phyloP scores from a whole-genome alignment of 1,139 yeast genomes.

The Scheffersomyces cryptocercus region DNA sequence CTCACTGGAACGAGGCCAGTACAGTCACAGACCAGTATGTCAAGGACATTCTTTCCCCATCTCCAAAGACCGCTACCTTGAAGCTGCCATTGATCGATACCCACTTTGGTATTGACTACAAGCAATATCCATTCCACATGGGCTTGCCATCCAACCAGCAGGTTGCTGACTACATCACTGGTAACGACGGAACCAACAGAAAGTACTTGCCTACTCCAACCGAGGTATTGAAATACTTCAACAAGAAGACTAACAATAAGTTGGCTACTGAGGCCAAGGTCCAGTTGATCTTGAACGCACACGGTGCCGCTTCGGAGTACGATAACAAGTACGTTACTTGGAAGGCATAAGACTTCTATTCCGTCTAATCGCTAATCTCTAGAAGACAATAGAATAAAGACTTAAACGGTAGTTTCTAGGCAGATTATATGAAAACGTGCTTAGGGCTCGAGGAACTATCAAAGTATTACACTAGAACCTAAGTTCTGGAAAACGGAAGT shows the following conservation, averaged over 20 bases:
- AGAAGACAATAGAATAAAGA: too few relatives aligned
- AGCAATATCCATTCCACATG: slow-evolving; percentile 69
- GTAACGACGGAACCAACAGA: slow-evolving; percentile 62
- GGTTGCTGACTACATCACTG: slow-evolving; percentile 60
- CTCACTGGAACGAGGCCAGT: slow-evolving; percentile 49
- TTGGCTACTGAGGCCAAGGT: slow-evolving; percentile 65
- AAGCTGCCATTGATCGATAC: slow-evolving; percentile 42
- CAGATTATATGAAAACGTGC: too few relatives aligned
- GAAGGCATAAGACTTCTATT: slow-evolving; percentile 27
- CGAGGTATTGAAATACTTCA: slow-evolving; percentile 67
- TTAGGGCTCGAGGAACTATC: too few relatives aligned
- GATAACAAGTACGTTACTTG: slow-evolving; percentile 64
- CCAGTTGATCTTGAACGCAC: slow-evolving; percentile 54
- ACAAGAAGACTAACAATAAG: slow-evolving; percentile 49
- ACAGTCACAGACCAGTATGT: slow-evolving; percentile 23
- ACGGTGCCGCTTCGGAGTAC: slow-evolving; percentile 58
- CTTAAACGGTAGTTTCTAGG: too few relatives aligned
- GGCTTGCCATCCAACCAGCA: slow-evolving; percentile 76
- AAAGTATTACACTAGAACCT: too few relatives aligned
- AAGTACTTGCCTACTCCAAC: slow-evolving; percentile 65
- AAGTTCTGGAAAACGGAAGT: too few relatives aligned
- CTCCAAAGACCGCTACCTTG: slow-evolving; percentile 34
- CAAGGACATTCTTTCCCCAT: slow-evolving; percentile 19
- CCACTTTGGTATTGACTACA: slow-evolving; percentile 54
- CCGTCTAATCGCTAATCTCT: too few relatives aligned